Evolutionary conservation across 2,329 filamentous ascomycete species (phyloP).

Genomic region (Bisporella sp.): DNA sequence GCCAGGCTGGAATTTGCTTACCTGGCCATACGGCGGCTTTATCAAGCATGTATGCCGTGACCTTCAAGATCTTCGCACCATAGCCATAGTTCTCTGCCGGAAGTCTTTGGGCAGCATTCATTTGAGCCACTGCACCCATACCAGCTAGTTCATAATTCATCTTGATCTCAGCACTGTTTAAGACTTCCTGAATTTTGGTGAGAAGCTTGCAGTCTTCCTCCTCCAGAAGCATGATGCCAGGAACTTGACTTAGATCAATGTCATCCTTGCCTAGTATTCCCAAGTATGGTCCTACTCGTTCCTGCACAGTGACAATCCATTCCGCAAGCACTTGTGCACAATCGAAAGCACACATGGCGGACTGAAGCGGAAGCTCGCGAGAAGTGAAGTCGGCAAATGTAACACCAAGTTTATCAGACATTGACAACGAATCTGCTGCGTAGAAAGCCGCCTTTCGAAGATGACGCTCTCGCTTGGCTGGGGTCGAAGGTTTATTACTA

Average conservation of each 20-base stretch:
- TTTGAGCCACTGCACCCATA: slow-evolving; percentile 43
- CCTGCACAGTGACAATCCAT: slow-evolving; percentile 89
- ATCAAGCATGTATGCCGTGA: slow-evolving; percentile 81
- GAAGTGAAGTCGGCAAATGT: slow-evolving; percentile 80
- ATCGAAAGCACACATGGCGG: slow-evolving; percentile 87
- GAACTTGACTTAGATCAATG: slow-evolving; percentile 72
- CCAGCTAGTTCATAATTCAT: slow-evolving; percentile 55
- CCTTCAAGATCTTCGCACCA: slow-evolving; percentile 74
- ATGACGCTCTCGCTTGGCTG: slow-evolving; percentile 68
- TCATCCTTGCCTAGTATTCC: slow-evolving; percentile 80
- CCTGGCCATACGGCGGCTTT: slow-evolving; percentile 90
- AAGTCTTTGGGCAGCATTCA: slow-evolving; percentile 43
- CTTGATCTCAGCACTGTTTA: slow-evolving; percentile 72
- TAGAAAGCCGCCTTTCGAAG: slow-evolving; percentile 93
- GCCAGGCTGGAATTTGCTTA: slow-evolving; percentile 36
- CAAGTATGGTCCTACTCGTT: slow-evolving; percentile 83
- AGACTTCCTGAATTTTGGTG: slow-evolving; percentile 72
- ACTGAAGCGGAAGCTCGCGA: slow-evolving; percentile 81
- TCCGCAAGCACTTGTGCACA: slow-evolving; percentile 91
- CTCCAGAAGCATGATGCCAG: slow-evolving; percentile 83
- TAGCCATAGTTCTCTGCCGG: slow-evolving; percentile 64
- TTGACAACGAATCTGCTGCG: slow-evolving; percentile 82
- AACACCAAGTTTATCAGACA: slow-evolving; percentile 79
- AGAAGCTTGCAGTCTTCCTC: slow-evolving; percentile 86
- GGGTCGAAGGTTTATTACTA: slow-evolving; percentile 22